These are phyloP conservation scores for Sordariomycetes sp. DNA, from an alignment of 2,329 filamentous ascomycete genomes.

Conservation along the genomic window DNA sequence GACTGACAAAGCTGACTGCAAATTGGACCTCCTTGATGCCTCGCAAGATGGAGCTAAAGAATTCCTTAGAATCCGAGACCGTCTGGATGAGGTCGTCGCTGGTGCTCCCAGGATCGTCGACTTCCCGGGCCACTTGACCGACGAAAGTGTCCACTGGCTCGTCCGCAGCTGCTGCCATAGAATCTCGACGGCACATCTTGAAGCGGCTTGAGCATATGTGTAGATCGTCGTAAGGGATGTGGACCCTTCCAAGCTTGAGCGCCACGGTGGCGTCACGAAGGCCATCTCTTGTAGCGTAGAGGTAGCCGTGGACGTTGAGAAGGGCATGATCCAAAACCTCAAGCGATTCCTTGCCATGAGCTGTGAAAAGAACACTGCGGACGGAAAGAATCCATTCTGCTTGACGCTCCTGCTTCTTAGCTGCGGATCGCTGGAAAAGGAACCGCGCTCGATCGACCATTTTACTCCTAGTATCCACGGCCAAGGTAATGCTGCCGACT, in stretches of 20 bases:
- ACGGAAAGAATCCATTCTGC: constrained; percentile 91
- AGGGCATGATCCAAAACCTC: constrained; percentile 84
- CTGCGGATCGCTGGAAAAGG: constrained; percentile 65
- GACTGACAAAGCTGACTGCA: constrained; percentile 79
- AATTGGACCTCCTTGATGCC: constrained; percentile 97
- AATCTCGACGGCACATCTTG: constrained; percentile 31
- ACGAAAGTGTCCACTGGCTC: constrained; percentile 52
- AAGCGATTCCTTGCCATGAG: constrained; percentile 73
- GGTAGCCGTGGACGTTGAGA: constrained; percentile 82
- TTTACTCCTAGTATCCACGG: constrained; percentile 84
- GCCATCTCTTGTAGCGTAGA: constrained; percentile 79
- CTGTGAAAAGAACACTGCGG: constrained; percentile 80
- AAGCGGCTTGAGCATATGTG: constrained; percentile 50
- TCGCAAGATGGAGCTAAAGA: constrained; percentile 78
- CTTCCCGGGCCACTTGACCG: constrained; percentile 64
- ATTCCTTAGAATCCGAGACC: constrained; percentile 87
- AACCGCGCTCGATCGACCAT: constrained; percentile 85
- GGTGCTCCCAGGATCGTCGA: constrained; percentile 57
- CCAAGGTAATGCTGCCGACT: constrained; percentile 73
- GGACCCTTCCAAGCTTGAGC: constrained; percentile 82
- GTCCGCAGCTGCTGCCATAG: neutral
- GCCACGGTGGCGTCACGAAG: constrained; percentile 84
- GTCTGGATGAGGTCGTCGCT: constrained; percentile 66
- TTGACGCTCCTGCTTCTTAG: constrained; percentile 51
- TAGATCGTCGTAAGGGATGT: constrained; percentile 85